Percentiles rank a stretch among this genome's conserved stretches.
These are phyloP conservation scores for Microdochium nivale DNA, from an alignment of 2,329 filamentous ascomycete species.

Conservation along the genomic window DNA sequence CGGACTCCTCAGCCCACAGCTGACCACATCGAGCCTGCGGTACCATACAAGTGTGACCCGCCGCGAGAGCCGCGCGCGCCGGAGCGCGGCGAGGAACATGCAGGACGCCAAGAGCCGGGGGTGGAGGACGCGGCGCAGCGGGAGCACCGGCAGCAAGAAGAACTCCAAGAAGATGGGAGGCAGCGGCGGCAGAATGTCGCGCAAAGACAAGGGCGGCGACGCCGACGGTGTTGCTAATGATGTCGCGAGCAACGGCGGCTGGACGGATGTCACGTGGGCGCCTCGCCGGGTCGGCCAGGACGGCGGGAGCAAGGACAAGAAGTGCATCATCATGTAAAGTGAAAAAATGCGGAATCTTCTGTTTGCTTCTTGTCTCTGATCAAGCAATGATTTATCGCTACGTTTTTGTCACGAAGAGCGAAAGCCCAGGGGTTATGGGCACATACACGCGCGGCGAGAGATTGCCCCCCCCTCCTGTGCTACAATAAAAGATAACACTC, in stretches of 20 bases:
- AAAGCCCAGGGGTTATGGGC: too few relatives aligned
- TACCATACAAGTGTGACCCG: conserved; percentile 34
- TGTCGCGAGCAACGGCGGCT: conserved; percentile 34
- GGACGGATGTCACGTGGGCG: conserved; percentile 41
- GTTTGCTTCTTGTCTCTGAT: too few relatives aligned
- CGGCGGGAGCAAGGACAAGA: conserved; percentile 27
- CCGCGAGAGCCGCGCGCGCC: conserved; percentile 45
- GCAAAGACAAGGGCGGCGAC: conserved; percentile 15
- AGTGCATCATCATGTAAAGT: conserved; percentile 44
- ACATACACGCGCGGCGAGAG: too few relatives aligned
- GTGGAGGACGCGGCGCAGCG: conserved; percentile 34
- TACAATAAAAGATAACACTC: too few relatives aligned
- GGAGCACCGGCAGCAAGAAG: conserved; percentile 2
- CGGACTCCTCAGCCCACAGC: conserved; percentile 15
- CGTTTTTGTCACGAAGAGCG: too few relatives aligned
- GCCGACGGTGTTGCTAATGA: conserved; percentile 20
- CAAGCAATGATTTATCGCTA: too few relatives aligned
- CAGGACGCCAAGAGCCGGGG: conserved; percentile 50
- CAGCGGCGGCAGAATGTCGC: conserved; percentile 26
- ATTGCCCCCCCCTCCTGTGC: too few relatives aligned
- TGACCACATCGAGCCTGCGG: conserved; percentile 27
- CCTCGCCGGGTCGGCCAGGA: conserved; percentile 13
- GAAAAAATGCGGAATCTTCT: too few relatives aligned
- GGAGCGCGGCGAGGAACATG: conserved; percentile 54
- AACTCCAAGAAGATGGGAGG: conserved; percentile 27